phyloP scores from a whole-genome alignment of 441 rosid genomes.

The Aquilaria agallochum region DNA sequence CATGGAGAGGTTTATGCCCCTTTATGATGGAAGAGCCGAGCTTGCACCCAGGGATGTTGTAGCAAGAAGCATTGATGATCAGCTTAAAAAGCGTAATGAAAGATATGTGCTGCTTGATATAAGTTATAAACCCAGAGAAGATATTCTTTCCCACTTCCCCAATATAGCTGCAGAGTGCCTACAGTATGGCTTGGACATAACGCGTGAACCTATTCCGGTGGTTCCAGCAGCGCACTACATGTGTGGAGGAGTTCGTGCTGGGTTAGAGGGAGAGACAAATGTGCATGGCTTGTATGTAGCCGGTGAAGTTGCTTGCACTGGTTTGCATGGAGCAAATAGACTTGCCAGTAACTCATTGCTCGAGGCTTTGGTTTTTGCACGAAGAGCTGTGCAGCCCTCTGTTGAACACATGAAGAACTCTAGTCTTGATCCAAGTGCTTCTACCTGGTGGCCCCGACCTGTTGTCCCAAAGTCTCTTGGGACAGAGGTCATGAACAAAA shows the following conservation, averaged over 20 bases:
- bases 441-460: slow-evolving; percentile 67
- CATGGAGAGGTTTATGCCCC: slow-evolving; percentile 89
- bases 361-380: slow-evolving; percentile 96
- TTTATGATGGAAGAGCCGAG: slow-evolving; percentile 86
- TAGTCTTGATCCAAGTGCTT: slow-evolving; percentile 38
- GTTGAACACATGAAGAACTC: slow-evolving; percentile 65
- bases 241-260: slow-evolving; percentile 96
- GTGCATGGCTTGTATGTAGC: slow-evolving; percentile 88
- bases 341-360: slow-evolving; percentile 96
- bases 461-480: slow-evolving; percentile 52
- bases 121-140: slow-evolving; percentile 76
- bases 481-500: slow-evolving; percentile 33
- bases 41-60: slow-evolving; percentile 98
- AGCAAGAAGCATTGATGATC: slow-evolving; percentile 97
- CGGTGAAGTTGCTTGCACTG: slow-evolving; percentile 98
- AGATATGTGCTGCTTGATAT: slow-evolving; percentile 88
- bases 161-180: slow-evolving; percentile 92
- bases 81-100: slow-evolving; percentile 73
- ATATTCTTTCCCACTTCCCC: slow-evolving; percentile 90
- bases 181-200: slow-evolving; percentile 70
- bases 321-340: slow-evolving; percentile 95
- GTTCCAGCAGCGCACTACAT: slow-evolving; percentile 99
- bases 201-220: slow-evolving; percentile 80
- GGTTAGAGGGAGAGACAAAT: slow-evolving; percentile 92
- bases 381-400: slow-evolving; percentile 88